Conservation (phyloP, 371 early-diverging fungal species). For the Mucor sp. region DNA sequence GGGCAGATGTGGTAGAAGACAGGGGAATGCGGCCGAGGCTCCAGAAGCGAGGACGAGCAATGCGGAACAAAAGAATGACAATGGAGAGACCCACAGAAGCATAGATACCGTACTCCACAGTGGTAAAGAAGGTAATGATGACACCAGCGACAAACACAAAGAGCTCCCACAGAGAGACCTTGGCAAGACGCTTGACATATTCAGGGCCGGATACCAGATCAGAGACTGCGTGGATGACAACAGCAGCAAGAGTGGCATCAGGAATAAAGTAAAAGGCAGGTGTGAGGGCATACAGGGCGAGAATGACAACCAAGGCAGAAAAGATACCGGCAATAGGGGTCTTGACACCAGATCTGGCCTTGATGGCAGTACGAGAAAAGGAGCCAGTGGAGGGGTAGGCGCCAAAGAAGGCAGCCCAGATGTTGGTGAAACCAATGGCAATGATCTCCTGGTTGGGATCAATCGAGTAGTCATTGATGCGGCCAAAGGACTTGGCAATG, state of each 20-base stretch:
- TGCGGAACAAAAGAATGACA: constrained; percentile 64
- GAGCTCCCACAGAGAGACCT: constrained; percentile 59
- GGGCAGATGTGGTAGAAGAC: background rate
- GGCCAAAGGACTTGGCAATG: constrained; percentile 80
- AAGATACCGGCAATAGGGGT: constrained; percentile 84
- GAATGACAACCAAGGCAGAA: constrained; percentile 73
- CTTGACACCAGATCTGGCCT: constrained; percentile 77
- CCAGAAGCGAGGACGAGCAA: constrained; percentile 70
- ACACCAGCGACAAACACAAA: constrained; percentile 56
- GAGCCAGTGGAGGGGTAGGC: constrained; percentile 56
- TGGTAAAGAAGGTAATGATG: constrained; percentile 67
- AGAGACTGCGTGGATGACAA: constrained; percentile 77
- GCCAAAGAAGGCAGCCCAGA: constrained; percentile 82
- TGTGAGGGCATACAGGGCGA: constrained; percentile 81
- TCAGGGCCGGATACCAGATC: constrained; percentile 56
- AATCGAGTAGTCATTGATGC: constrained; percentile 67
- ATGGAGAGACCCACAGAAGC: constrained; percentile 65
- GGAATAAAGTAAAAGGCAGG: constrained; percentile 89
- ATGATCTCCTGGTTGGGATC: constrained; percentile 84
- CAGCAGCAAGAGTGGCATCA: constrained; percentile 73
- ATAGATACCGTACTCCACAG: constrained; percentile 76
- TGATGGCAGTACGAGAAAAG: constrained; percentile 69
- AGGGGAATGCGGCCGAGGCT: constrained; percentile 47
- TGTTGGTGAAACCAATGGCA: constrained; percentile 84
- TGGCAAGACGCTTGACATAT: constrained; percentile 38